Conservation (phyloP, 1,139 yeast genomes). For the Zygoascus hellenicus region DNA sequence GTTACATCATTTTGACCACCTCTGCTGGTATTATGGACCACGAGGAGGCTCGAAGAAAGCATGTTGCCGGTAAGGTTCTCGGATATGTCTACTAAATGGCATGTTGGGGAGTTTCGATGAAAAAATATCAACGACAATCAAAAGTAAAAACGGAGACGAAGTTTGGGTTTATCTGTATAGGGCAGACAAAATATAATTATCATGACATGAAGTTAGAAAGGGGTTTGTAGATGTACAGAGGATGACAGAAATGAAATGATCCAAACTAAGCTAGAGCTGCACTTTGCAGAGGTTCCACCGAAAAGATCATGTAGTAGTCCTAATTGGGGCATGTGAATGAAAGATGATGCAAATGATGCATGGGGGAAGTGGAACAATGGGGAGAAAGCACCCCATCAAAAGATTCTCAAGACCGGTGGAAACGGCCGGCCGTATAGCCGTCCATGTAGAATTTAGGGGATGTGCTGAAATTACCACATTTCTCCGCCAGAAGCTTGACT, state of each 20-base stretch:
- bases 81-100: slow-evolving; percentile 80
- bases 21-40: slow-evolving; percentile 99
- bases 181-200: slow-evolving; percentile 1
- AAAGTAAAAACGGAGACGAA: too few species aligned
- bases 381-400: too few species aligned
- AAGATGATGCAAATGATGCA: too few species aligned
- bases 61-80: slow-evolving; percentile 95
- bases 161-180: too few species aligned
- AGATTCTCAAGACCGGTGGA: too few species aligned
- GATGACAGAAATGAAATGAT: too few species aligned
- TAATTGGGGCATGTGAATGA: too few species aligned
- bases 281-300: too few species aligned
- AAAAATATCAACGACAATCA: background rate
- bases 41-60: slow-evolving; percentile 99
- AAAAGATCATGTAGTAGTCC: too few species aligned
- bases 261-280: too few species aligned
- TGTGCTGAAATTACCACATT: slow-evolving; percentile 24
- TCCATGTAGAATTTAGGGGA: slow-evolving; percentile 4
- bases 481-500: slow-evolving; percentile 20
- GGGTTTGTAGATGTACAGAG: background rate
- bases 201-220: background rate
- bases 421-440: slow-evolving; percentile 1
- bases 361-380: too few species aligned
- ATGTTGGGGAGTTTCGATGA: background rate
- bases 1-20: slow-evolving; percentile 94